Evolutionary conservation across 257 asterid genomes (phyloP), one percentile per base, ranked within the genome.

Genomic region (Solanum pennellii): DNA sequence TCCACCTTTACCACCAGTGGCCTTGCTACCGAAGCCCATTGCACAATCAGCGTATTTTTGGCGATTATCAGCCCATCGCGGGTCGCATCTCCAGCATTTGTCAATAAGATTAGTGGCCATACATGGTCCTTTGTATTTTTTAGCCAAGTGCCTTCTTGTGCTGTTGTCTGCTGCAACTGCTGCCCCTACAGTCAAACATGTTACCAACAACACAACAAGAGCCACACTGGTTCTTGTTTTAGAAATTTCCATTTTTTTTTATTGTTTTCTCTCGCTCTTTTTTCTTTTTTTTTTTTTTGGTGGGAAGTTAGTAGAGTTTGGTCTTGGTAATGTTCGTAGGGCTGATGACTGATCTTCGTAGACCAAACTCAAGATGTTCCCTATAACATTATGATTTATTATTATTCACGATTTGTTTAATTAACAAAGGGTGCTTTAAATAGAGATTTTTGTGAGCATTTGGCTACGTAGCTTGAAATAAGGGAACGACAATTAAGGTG

Each of bases 61-160:
- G 15, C 92, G 88, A 59, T 90, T 9, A 6, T 42, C 29, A 20
- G 89, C 92, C 92, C 91, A 90, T 11, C 62, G 41, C 11, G 87
- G 83, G 10, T 90, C 79, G 84, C 91, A 90, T 86, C 92, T 89
- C 92, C 92, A 90, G 33, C 92, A 90, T 52, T 80, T 72, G 72
- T 90, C 92, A 23, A 90, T 90, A 14, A 94, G 95, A 89, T 94
- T 94, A 13, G 93, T 89, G 2, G 90, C 94, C 86, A 12, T 16
- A 91, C 98, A 94, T 31, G 94, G 90, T 3, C 95, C 96, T 14
- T 3, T 5, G 90, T 90, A 90, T 1, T 62, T 68, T 42, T 27
- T 87, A 1, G 86, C 7, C 9, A 94, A 89, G 29, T 83, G 86
- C 91, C 96, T 92, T 89, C 98, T 90, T 2, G 94, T 91, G 85